Percentiles rank a stretch among this genome's conserved stretches.
Conservation (phyloP, 441 rosid genomes). For the Populus tomentosa region DNA sequence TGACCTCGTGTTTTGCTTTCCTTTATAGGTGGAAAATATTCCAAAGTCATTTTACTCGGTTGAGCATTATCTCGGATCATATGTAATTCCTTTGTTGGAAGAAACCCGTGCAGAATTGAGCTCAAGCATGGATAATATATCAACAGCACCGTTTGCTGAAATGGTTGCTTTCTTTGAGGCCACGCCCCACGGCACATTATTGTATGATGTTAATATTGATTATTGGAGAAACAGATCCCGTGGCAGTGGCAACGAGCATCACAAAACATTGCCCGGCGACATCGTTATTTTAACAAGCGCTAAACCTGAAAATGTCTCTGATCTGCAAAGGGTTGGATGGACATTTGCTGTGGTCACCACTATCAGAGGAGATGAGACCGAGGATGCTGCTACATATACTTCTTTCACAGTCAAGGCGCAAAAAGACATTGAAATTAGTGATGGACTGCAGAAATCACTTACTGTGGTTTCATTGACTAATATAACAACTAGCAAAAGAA, state of each 20-base stretch:
- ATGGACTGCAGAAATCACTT: constrained; percentile 16
- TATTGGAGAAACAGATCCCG: constrained; percentile 38
- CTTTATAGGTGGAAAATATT: constrained; percentile 37
- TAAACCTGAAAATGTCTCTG: constrained; percentile 34
- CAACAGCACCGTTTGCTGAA: constrained; percentile 37
- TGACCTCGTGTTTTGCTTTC: not conserved
- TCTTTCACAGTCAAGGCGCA: constrained; percentile 24
- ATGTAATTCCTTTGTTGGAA: constrained; percentile 43
- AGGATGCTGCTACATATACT: constrained; percentile 7
- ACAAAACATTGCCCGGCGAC: constrained; percentile 49
- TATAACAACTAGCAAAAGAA: constrained; percentile 41
- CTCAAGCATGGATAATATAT: constrained; percentile 33
- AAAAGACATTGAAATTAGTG: constrained; percentile 11
- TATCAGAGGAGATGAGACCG: constrained; percentile 19
- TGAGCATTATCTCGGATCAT: constrained; percentile 30
- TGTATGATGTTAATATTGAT: constrained; percentile 29
- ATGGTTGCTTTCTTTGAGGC: constrained; percentile 17
- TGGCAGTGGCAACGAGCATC: constrained; percentile 33
- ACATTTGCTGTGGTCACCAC: constrained; percentile 26
- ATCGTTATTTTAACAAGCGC: constrained; percentile 36
- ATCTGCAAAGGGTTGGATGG: constrained; percentile 45
- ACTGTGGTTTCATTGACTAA: constrained; percentile 37
- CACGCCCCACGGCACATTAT: constrained; percentile 4
- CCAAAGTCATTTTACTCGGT: constrained; percentile 33
- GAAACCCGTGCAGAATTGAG: constrained; percentile 39